These are phyloP conservation scores for Rhodotorula sp. DNA, from an alignment of 1,284 basidiomycete genomes.

Conservation along the genomic window DNA sequence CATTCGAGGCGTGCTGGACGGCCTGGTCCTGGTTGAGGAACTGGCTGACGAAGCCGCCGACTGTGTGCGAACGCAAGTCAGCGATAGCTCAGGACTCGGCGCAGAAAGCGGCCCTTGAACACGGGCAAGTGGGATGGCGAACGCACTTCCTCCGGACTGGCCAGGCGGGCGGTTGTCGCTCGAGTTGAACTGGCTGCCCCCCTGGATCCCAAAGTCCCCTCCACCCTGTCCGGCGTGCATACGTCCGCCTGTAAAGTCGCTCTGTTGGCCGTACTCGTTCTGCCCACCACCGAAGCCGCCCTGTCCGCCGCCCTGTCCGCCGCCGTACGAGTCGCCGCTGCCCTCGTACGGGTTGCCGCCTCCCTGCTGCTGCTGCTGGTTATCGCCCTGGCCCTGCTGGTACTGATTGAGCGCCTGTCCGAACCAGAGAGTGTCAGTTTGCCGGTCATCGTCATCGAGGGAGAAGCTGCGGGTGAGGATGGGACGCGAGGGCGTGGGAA, in stretches of 20 bases:
- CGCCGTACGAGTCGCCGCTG: neutral
- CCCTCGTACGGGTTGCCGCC: neutral
- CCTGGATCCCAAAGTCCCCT: neutral
- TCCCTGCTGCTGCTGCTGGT: conserved; percentile 3
- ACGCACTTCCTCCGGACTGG: neutral
- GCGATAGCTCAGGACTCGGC: too few species aligned
- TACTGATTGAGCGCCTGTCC: conserved; percentile 23
- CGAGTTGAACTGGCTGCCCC: conserved; percentile 1
- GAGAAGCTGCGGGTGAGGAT: neutral
- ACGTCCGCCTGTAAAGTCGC: neutral
- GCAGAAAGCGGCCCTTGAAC: too few species aligned
- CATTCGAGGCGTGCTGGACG: conserved; percentile 21
- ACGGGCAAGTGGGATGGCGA: too few species aligned
- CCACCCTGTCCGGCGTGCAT: neutral
- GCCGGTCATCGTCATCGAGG: neutral
- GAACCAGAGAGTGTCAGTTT: neutral
- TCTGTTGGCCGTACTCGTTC: neutral
- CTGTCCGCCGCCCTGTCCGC: neutral
- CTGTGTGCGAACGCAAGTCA: too few species aligned
- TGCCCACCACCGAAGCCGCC: neutral
- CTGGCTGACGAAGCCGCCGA: neutral
- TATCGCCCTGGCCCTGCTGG: conserved; percentile 2
- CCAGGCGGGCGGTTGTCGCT: neutral
- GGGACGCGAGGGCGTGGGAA: neutral
- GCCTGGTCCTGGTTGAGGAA: conserved; percentile 17